phyloP scores from a whole-genome alignment of 495 filamentous ascomycete genomes.

The Trichoderma reesei region DNA sequence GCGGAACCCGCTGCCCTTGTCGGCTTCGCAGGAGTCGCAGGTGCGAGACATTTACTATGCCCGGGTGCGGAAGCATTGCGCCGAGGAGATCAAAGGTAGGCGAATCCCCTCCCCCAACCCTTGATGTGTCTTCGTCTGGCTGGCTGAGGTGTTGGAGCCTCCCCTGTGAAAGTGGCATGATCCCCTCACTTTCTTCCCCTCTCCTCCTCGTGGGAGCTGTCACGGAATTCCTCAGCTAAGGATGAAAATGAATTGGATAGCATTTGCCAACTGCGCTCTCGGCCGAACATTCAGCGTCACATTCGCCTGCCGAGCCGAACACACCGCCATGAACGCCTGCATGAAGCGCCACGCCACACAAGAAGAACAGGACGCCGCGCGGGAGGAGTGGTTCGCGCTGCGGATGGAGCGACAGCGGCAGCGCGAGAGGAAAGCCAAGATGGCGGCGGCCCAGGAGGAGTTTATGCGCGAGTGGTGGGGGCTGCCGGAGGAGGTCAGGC shows the following conservation, averaged over 20 bases:
- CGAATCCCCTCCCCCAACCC: conserved; percentile 10
- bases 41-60: conserved; percentile 86
- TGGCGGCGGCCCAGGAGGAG: conserved; percentile 45
- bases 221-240: neutral
- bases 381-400: conserved; percentile 85
- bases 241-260: conserved; percentile 31
- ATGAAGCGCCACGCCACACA: conserved; percentile 80
- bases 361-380: conserved; percentile 74
- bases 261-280: conserved; percentile 76
- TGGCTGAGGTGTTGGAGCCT: neutral
- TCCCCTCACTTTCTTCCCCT: conserved; percentile 10
- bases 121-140: neutral
- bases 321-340: conserved; percentile 82
- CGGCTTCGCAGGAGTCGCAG: conserved; percentile 81
- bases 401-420: conserved; percentile 54
- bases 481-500: conserved; percentile 37
- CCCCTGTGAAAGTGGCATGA: neutral
- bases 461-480: conserved; percentile 54
- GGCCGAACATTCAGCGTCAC: conserved; percentile 76
- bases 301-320: conserved; percentile 71
- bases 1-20: conserved; percentile 84
- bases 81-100: conserved; percentile 76
- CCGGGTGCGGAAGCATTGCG: conserved; percentile 68
- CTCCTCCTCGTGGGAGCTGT: neutral
- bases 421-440: conserved; percentile 49